Base-by-base conservation (phyloP, 148 eudicot genomes). In the Fagopyrum esculentum region DNA sequence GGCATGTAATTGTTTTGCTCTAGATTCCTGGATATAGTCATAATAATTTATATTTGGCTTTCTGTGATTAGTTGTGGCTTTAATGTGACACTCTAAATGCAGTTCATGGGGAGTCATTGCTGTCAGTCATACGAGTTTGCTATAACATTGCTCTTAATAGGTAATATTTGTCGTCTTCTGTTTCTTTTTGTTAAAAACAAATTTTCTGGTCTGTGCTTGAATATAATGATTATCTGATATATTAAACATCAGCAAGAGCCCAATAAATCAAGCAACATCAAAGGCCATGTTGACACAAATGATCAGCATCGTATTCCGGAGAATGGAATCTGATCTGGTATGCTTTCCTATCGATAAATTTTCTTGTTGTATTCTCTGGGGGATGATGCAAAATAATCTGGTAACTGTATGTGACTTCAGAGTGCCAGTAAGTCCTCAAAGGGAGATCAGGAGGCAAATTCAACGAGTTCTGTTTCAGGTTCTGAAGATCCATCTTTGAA, bases 241-340 rank as follows among this genome's bases (percentile, higher is more conserved):
- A 30, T 75, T 56, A 48, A 71, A 60, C 74, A 52, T 56, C 88
- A 96, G 98, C 88, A 96, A 96, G 85, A 96, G 99, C 81, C 92
- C 92, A 45, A 82, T 90, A 74, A 96, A 96, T 84, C 99, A 96
- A 90, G 96, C 89, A 66, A 96, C 99, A 44, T 86, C 99, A 76
- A 96, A 96, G 85, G 99, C 99, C 60, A 96, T 96, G 99, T 59
- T 96, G 84, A 96, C 98, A 63, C 99, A 96, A 78, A 96, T 92
- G 98, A 91, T 96, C 82, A 96, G 90, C 88, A 90, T 92, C 73
- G 76, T 86, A 74, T 96, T 96, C 78, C 88, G 97, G 75, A 90
- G 98, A 81, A 96, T 92, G 98, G 99, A 96, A 85, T 83, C 88
- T 77, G 98, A 89, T 87, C 84, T 77, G 94, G 99, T 92, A 75